These are phyloP conservation scores for Metrosideros polymorpha DNA, from an alignment of 441 rosid species.

Conservation along the genomic window DNA sequence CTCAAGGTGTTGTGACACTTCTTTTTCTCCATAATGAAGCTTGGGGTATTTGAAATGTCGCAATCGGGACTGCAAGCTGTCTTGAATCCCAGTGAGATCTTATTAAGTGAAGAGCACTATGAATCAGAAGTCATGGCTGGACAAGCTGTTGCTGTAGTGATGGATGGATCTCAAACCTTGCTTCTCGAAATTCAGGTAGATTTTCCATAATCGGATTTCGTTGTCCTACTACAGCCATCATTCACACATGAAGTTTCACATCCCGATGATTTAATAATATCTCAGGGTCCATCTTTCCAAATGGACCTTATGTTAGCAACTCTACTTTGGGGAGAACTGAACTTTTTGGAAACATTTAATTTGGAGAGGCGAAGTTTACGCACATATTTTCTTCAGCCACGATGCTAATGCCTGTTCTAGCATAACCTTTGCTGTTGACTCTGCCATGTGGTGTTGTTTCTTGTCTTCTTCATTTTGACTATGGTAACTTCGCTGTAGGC, in stretches of 20 bases:
- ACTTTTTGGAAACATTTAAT: background rate
- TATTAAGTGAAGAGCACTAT: slow-evolving; percentile 52
- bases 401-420: background rate
- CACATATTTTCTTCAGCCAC: background rate
- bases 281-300: background rate
- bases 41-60: slow-evolving; percentile 90
- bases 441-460: background rate
- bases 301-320: too few species aligned
- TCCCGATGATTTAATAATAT: background rate
- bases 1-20: background rate
- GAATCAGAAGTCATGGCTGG: slow-evolving; percentile 81
- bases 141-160: slow-evolving; percentile 73
- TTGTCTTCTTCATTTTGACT: background rate
- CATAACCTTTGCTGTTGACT: background rate
- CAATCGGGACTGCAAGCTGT: slow-evolving; percentile 68
- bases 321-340: background rate
- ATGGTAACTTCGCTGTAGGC: slow-evolving; percentile 36
- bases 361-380: background rate
- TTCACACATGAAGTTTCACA: background rate
- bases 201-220: background rate
- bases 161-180: slow-evolving; percentile 84
- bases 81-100: slow-evolving; percentile 76
- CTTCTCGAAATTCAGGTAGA: slow-evolving; percentile 84
- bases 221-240: background rate
- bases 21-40: slow-evolving; percentile 28